Base-by-base conservation (phyloP, 106 monocot genomes). In the Dendrobium chrysotoxum region DNA sequence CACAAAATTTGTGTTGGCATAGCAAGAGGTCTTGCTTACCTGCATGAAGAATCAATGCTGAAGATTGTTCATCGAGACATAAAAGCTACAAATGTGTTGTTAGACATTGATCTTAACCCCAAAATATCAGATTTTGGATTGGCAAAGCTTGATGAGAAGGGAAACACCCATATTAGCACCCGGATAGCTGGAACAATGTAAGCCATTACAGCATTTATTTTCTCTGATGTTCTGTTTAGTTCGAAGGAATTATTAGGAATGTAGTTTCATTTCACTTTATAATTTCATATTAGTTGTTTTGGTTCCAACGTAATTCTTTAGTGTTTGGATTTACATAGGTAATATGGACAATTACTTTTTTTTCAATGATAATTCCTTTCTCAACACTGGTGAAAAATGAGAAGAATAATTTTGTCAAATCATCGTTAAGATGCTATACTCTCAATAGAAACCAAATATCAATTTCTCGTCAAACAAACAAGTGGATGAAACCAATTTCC, bases 171-270 rank as follows among this genome's bases (percentile, higher is more conserved):
- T 82, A 89, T 95, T 79, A 93, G 88, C 84, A 95, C 95, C 9
- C 82, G 86, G 35, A 81, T 95, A 57, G 95, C 95, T 31, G 95
- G 95, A 46, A 93, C 95, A 77, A 83, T 92, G 93, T 94, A 83
- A 86, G 86, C 42, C 5, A n/a, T 30, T 42, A 21, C 5, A 20
- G 17, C 7, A 74, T 40, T 20, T 74, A 41, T 74, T 20, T 41
- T 74, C 40, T 71, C 71, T 74, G 0, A 73, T 3, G 20, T 74
- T 18, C 61, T 61, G 20, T 61, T 61, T 35, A 3, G 35, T 35
- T 35, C 3, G 35, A 35, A 16, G 53, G 16, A 53, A 53, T 53
- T 53, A 53, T 9, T 53, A 53, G 16, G 53, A 53, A 53, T 53
- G 0, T 11, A 53, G 16, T 5, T 53, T 53, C 16, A 53, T 53